Conservation (phyloP, 1,284 basidiomycete genomes). For the Heterobasidion parviporum region DNA sequence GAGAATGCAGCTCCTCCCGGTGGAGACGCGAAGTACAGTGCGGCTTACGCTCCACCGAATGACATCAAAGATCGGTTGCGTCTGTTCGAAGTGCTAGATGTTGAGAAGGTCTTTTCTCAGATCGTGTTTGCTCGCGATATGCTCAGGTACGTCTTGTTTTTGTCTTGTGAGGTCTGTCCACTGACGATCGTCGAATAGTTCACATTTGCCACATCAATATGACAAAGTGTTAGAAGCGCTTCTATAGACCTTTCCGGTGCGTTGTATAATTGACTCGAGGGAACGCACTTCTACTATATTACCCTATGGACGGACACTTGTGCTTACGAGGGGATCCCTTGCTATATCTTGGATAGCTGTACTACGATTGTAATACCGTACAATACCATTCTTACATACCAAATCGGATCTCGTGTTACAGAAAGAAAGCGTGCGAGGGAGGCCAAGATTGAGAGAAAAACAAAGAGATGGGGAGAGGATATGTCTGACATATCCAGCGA, state of each 20-base stretch:
- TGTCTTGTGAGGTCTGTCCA: background rate
- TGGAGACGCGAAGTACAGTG: slow-evolving; percentile 7
- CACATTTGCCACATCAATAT: slow-evolving; percentile 34
- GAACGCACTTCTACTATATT: too few species aligned
- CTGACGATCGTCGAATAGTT: background rate
- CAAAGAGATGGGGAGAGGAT: background rate
- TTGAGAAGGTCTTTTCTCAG: slow-evolving; percentile 71
- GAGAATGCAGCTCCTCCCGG: background rate
- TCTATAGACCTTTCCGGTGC: slow-evolving; percentile 21
- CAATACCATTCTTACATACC: too few species aligned
- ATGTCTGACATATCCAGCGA: background rate
- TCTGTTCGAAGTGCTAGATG: slow-evolving; percentile 67
- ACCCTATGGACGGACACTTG: background rate
- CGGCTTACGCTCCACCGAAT: slow-evolving; percentile 8
- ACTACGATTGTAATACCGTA: too few species aligned
- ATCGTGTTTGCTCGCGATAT: slow-evolving; percentile 77
- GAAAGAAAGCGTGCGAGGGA: background rate
- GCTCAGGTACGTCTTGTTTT: slow-evolving; percentile 48
- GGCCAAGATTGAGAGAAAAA: background rate
- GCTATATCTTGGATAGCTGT: slow-evolving; percentile 3
- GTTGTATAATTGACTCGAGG: too few species aligned
- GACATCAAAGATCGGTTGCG: slow-evolving; percentile 26
- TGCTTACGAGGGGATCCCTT: background rate
- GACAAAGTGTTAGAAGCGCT: slow-evolving; percentile 56
- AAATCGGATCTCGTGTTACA: background rate